Conservation (phyloP, 495 filamentous ascomycete genomes). For the Tuber magnatum region DNA sequence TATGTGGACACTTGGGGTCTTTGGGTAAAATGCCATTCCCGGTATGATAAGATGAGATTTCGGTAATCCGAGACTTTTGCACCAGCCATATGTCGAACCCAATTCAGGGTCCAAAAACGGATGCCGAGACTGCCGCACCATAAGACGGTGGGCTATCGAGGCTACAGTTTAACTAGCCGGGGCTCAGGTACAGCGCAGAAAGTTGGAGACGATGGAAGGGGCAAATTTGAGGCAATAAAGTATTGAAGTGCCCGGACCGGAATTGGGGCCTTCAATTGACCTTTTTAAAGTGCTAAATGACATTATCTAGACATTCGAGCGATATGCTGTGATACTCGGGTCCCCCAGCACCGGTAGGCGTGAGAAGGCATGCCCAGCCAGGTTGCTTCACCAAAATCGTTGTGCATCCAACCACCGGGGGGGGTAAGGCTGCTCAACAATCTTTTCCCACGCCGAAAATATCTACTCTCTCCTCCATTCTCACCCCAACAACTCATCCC, state of each 20-base stretch:
- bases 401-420: not conserved
- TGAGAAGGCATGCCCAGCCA: not conserved
- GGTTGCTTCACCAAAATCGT: not conserved
- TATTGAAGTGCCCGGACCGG: not conserved
- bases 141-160: not conserved
- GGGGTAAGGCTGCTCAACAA: not conserved
- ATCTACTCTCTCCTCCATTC: constrained; percentile 1
- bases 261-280: not conserved
- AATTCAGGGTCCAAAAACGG: not conserved
- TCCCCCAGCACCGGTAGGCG: not conserved
- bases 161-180: not conserved
- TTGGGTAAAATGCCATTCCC: not conserved
- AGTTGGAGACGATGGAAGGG: not conserved
- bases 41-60: not conserved
- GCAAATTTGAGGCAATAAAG: not conserved
- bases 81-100: not conserved
- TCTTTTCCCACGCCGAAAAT: constrained; percentile 1
- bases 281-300: not conserved
- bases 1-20: not conserved
- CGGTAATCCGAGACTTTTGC: not conserved
- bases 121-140: not conserved
- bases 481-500: constrained; percentile 4
- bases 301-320: not conserved
- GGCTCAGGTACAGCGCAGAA: not conserved
- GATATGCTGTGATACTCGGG: constrained; percentile 4